These are phyloP conservation scores for Castanea crenata DNA, from an alignment of 306 rosid genomes.

Conservation along the genomic window DNA sequence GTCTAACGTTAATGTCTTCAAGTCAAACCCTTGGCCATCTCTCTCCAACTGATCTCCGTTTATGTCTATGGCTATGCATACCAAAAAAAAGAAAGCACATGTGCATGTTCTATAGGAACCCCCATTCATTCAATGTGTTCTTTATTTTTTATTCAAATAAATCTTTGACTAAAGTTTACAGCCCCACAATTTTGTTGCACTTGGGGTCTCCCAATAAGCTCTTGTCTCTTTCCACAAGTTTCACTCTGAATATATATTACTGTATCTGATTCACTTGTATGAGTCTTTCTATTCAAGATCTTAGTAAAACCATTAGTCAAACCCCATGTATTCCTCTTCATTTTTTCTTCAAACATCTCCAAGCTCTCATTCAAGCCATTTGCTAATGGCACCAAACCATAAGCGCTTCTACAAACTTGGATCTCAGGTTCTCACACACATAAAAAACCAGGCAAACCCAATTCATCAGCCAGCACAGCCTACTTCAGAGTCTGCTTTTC, in stretches of 20 bases:
- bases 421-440: slow-evolving; percentile 36
- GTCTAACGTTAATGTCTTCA: not conserved
- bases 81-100: not conserved
- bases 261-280: not conserved
- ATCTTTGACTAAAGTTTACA: not conserved
- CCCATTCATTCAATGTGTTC: not conserved
- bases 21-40: not conserved
- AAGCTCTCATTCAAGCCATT: slow-evolving; percentile 15
- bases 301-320: slow-evolving; percentile 11
- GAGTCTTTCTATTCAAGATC: slow-evolving; percentile 5
- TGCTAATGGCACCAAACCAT: slow-evolving; percentile 39
- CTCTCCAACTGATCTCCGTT: not conserved
- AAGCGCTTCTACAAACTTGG: slow-evolving; percentile 34
- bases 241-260: slow-evolving; percentile 15
- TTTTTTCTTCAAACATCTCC: slow-evolving; percentile 12
- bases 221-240: not conserved
- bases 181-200: slow-evolving; percentile 1
- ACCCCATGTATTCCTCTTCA: slow-evolving; percentile 10
- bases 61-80: not conserved
- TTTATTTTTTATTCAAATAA: not conserved
- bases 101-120: not conserved
- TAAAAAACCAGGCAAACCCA: slow-evolving; percentile 28
- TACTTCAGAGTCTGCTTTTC: slow-evolving; percentile 47
- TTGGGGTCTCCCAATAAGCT: not conserved
- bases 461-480: slow-evolving; percentile 21